Base-by-base conservation (phyloP, 805 yeast genomes). In the Kodamaea kakaduensis region DNA sequence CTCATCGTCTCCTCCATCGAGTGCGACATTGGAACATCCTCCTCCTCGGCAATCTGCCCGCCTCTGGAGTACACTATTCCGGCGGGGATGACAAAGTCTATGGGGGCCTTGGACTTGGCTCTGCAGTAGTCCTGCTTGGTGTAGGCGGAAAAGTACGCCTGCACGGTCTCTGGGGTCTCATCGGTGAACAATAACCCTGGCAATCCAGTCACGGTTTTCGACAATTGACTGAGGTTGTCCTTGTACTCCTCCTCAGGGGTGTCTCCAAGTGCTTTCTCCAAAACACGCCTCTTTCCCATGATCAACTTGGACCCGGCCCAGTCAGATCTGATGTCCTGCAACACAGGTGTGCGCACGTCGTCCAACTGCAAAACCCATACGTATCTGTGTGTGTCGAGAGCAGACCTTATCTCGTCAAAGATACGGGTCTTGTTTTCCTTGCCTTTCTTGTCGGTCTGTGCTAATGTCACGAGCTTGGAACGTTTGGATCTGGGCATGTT, bases 401-500 rank as follows among this genome's bases (percentile, higher is more conserved):
- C 79, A 41, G 74, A 74, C 66, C 96, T 80, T 34, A 93, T 81
- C 44, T 88, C 96, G 54, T 89, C 96, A 48, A 88, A 93, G 48
- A 90, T 79, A 52, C 90, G 73, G 49, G 78, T 90, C 60, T 93
- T 93, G 65, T 87, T 88, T 51, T 86, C 97, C 47, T 81, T 80
- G 33, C 96, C 96, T 58, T 93, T 93, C 64, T 88, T 93, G 49
- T 88, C 97, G 44, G 97, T 90, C 58, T 90, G 90, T 24, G 99
- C 93, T 50, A 93, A 72, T 9, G 97, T 85, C 42, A 93, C 95
- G 50, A 89, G 81, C 79, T 86, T 93, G 48, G 96, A 83, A 77
- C 97, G 90, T 61, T 81, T 89, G 23, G 97, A 88, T 75, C 95
- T 86, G 44, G 98, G 97, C 98, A 90, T 90, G 40, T 48, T 26